Base-by-base conservation (phyloP, 2,329 filamentous ascomycete genomes). In the Aspergillus nomiae region DNA sequence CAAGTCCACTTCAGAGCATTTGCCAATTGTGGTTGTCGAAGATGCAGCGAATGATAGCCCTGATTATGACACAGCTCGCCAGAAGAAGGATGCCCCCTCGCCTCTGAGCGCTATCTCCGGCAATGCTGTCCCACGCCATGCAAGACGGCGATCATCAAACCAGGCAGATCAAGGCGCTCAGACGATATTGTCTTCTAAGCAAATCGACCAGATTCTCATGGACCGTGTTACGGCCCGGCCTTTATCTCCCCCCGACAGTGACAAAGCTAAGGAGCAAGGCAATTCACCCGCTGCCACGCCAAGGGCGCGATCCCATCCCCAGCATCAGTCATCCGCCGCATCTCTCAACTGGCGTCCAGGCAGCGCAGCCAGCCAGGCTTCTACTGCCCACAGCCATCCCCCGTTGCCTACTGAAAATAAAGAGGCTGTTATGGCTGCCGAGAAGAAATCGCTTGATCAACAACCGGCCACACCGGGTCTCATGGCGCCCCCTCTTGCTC, bases 401-500 rank as follows among this genome's bases (percentile, higher is more conserved):
- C 93, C 93, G 36, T 83, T 97, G 63, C 94, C 94, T 46, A 70
- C 83, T 14, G 94, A 97, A 75, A 93, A 97, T 76, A 91, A 88
- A 69, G 87, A 95, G 78, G 89, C 86, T 62, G 97, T 97, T 69
- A 90, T 94, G 71, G 92, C 92, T 56, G 92, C 91, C 45, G 81
- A 84, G 60, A 83, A 86, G 71, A 89, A 88, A 65, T 83, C 85
- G 32, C 84, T 65, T 71, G 84, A 73, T 74, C 82, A 70, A 74
- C 68, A 80, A 78, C 62, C 76, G 72, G 38, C 71, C 60, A 72
- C 80, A 32, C 69, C 78, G 59, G 76, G 82, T 62, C 70, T 78
- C 43, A 97, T 97, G 94, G 92, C 90, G 3, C 94, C 94, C 55
- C 94, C 94, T n/a, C 77, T 87, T 48, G 85, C 91, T 70, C 92